Evolutionary conservation across 2,329 filamentous ascomycete species (phyloP), one percentile per base, ranked within the genome.

Genomic region (Cercospora beticola): DNA sequence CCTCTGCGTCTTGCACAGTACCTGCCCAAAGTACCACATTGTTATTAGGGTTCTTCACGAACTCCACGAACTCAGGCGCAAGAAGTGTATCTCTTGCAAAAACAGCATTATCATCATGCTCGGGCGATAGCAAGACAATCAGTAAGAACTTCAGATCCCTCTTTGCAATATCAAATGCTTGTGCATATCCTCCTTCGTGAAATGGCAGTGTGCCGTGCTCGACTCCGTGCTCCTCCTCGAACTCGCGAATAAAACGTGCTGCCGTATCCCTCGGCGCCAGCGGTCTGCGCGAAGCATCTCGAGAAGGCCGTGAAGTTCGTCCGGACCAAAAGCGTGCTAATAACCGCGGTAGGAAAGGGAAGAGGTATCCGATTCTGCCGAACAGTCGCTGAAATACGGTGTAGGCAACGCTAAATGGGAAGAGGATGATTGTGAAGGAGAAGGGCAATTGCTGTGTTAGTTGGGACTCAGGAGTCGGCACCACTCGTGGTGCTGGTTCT

Each of bases 1-100:
- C 92, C 81, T 99, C 95, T 3, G 93, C 91, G 78, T 99, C 95
- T 71, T 93, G 88, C 0, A 98, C 91, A 74, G 93, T 97, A 58
- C 95, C 95, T 49, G 91, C 93, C 95, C 95, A 99, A 2, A 99
- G 81, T 40, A 98, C 83, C 31, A 97, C 87, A 76, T 94, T 91
- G 79, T 93, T 93, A 36, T 85, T 81, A 0, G 91, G 87, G 68
- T 94, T 87, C 71, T 88, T 90, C 74, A 98, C 80, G 75, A 93
- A 97, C 5, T 85, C 82, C 10, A 89, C 84, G 3, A 97, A 89
- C 54, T 94, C 90, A 0, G 88, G 86, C 1, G 90, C 86, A 7
- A 97, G 86, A 0, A 99, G 85, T 0, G 93, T 97, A 28, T 97
- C 90, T 49, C 88, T 88, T 69, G 94, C 88, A 81, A 97, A 99